phyloP scores from a whole-genome alignment of 2,329 filamentous ascomycete genomes.

The Ilyonectria sp. region DNA sequence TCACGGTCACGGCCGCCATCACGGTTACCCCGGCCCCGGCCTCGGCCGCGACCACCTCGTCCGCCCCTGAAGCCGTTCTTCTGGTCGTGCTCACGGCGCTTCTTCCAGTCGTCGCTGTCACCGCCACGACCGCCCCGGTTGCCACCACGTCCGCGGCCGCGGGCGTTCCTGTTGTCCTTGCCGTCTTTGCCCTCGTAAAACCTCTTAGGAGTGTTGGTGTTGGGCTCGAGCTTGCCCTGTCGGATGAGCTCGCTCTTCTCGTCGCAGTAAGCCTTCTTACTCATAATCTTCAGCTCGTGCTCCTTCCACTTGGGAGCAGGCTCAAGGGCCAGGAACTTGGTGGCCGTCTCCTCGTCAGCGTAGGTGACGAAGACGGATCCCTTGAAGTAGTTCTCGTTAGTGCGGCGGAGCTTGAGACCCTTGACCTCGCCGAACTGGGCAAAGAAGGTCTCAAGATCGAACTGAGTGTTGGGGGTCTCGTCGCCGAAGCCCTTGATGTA shows the following conservation, averaged over 20 bases:
- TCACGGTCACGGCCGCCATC: slow-evolving; percentile 55
- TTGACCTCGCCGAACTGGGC: slow-evolving; percentile 83
- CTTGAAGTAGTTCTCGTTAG: slow-evolving; percentile 84
- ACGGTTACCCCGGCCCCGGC: slow-evolving; percentile 60
- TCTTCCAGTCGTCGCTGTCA: slow-evolving; percentile 74
- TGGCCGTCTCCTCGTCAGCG: slow-evolving; percentile 80
- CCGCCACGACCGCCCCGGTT: slow-evolving; percentile 54
- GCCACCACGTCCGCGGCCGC: slow-evolving; percentile 56
- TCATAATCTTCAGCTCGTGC: slow-evolving; percentile 84
- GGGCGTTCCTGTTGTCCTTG: slow-evolving; percentile 52
- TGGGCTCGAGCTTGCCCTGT: slow-evolving; percentile 77
- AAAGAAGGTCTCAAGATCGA: slow-evolving; percentile 96
- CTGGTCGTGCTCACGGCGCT: slow-evolving; percentile 74
- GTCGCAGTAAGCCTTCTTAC: slow-evolving; percentile 90
- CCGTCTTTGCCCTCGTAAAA: slow-evolving; percentile 67
- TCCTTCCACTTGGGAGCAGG: slow-evolving; percentile 89
- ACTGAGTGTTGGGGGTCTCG: slow-evolving; percentile 87
- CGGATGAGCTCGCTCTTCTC: slow-evolving; percentile 82
- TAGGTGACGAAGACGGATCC: slow-evolving; percentile 98
- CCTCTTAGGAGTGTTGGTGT: slow-evolving; percentile 56
- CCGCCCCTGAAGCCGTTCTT: slow-evolving; percentile 70
- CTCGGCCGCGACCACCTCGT: slow-evolving; percentile 61
- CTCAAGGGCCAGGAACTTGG: slow-evolving; percentile 85
- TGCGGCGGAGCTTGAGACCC: slow-evolving; percentile 88
- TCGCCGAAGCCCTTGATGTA: slow-evolving; percentile 96